Base-by-base conservation (phyloP, 495 filamentous ascomycete species). In the Friedmanniomyces endolithicus region DNA sequence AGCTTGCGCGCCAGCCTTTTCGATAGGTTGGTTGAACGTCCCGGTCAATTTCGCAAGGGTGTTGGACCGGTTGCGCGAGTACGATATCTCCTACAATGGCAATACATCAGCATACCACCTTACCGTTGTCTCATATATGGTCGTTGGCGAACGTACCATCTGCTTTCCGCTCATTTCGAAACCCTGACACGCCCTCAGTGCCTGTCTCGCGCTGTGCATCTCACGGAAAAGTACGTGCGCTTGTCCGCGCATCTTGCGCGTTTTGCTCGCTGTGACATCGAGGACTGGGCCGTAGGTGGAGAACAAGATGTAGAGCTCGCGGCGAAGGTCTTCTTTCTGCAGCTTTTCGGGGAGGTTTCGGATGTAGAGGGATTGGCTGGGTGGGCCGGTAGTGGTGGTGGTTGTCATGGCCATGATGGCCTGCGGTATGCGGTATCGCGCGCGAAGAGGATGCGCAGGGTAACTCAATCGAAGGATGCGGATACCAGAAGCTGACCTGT, bases 141-240 rank as follows among this genome's bases (percentile, higher is more conserved):
- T n/a, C 23, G 22, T 17, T 20, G 23, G 2, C 27, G 33, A 6
- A 64, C 84, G 40, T 69, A 95, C 92, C 77, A 97, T 84, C 54
- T 89, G 78, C 60, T 81, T 84, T 27, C 90, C 92, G 56, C 90
- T 84, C 61, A 97, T 86, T 16, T 90, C 80, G 61, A 89, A 86
- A 0, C 87, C 88, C 60, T 97, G 84, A 24, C 95, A 72, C 27
- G 86, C 80, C 52, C 90, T 75, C 82, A 97, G 84, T 1, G 92
- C 92, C 64, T 94, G 86, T 29, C 89, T 92, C 44, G 87, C 88
- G 2, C 83, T 78, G 54, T 90, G 83, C 12, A 90, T 72, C 65
- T 99, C 92, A 55, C 85, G 80, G 68, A 87, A 96, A 2, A 90
- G 86, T 45, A 99, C 74, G 65, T 96, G 90, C 49, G 92, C 94